A percentile compares a stretch with the other conserved stretches of the same genome.
Conservation (phyloP, 306 rosid species). For the Begonia loranthoides region DNA sequence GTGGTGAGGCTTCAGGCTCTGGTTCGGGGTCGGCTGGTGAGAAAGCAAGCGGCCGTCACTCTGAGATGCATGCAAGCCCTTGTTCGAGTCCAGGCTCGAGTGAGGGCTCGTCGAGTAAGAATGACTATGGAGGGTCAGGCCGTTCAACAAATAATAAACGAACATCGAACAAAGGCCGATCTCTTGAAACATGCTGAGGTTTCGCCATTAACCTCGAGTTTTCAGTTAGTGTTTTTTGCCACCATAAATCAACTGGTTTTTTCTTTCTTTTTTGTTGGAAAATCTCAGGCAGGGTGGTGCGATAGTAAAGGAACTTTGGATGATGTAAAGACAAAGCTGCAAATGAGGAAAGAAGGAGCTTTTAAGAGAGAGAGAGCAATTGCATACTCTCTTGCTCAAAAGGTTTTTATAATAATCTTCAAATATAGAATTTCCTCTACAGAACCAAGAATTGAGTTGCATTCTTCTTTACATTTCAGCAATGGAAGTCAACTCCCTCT, state of each 20-base stretch:
- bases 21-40: constrained; percentile 82
- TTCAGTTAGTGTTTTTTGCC: not conserved
- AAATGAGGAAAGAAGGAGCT: constrained; percentile 91
- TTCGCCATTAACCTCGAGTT: too few species aligned
- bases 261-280: not conserved
- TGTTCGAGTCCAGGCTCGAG: constrained; percentile 93
- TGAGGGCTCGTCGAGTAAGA: constrained; percentile 86
- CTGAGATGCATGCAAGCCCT: constrained; percentile 97
- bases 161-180: constrained; percentile 52
- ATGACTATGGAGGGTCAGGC: constrained; percentile 92
- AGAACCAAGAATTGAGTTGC: not conserved
- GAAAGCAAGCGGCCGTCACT: constrained; percentile 97
- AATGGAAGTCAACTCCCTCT: constrained; percentile 51
- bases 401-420: constrained; percentile 29
- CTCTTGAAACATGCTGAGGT: constrained; percentile 92
- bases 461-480: constrained; percentile 28
- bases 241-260: not conserved
- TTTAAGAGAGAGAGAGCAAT: constrained; percentile 89
- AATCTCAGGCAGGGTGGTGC: constrained; percentile 88
- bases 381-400: constrained; percentile 85
- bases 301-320: constrained; percentile 73
- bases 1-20: constrained; percentile 97
- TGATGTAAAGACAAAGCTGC: constrained; percentile 64
- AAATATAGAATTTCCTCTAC: not conserved
- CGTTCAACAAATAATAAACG: constrained; percentile 61